Base-by-base conservation (phyloP, 805 yeast genomes). In the Suhomyces kilbournensis region DNA sequence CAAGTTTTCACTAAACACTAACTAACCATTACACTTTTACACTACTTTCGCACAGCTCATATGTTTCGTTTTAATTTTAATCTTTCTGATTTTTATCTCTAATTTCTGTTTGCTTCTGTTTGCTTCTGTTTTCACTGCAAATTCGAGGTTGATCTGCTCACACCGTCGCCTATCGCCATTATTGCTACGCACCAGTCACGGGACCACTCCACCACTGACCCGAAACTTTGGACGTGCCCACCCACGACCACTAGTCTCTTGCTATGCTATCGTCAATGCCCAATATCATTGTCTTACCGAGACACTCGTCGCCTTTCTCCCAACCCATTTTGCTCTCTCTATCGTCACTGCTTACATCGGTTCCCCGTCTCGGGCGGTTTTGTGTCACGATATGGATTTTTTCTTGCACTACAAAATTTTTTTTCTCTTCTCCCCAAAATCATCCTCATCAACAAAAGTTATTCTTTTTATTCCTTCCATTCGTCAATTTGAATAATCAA, bases 401-500 rank as follows among this genome's bases (percentile, higher is more conserved):
- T 38, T 38, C 9, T 22, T 35, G 20, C 40, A 35, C 40, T 35
- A 35, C 40, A 35, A 38, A 38, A 38, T 19, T 38, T 28, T 38
- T 38, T 38, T 38, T 38, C 42, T 38, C 42, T 38, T 38, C 42
- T 38, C 42, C 42, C 42, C 42, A 38, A 38, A 38, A 38, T 19
- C 42, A 38, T 38, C 14, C 48, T 32, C 48, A 46, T 23, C 32
- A 22, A 19, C 42, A 17, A 38, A 38, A 38, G 42, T 38, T 46
- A n/a, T 45, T 45, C 23, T 30, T 28, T 30, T 34, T 34, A 46
- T 15, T 46, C 23, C 20, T 46, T 32, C 42, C 42, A 12, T 15
- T 35, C 47, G 15, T 32, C 22, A 23, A 22, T 23, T 22, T 42
- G 30, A 46, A 46, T 38, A 46, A 50, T 54, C 52, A 53, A 53